These are phyloP conservation scores for Fusarium floridanum DNA, from an alignment of 2,329 filamentous ascomycete genomes.

Conservation along the genomic window DNA sequence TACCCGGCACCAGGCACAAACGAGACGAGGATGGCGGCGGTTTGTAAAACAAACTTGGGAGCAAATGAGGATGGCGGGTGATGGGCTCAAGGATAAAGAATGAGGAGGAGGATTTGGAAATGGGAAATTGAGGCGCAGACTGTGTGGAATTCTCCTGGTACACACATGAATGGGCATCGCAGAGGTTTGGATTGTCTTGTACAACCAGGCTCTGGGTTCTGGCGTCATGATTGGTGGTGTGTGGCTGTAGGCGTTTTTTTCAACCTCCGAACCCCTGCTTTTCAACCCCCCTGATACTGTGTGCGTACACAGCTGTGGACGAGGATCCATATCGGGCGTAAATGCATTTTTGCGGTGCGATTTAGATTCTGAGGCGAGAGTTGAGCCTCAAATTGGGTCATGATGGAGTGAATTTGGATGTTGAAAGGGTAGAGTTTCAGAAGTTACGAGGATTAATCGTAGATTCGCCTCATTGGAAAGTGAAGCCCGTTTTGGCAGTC, in stretches of 20 bases:
- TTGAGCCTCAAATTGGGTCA: slow-evolving; percentile 8
- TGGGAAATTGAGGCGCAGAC: slow-evolving; percentile 14
- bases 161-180: background rate
- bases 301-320: background rate
- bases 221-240: slow-evolving; percentile 32
- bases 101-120: slow-evolving; percentile 9
- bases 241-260: slow-evolving; percentile 33
- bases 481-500: slow-evolving; percentile 3
- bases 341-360: background rate
- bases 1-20: slow-evolving; percentile 25
- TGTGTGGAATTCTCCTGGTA: background rate
- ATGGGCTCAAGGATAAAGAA: slow-evolving; percentile 11
- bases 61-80: slow-evolving; percentile 15
- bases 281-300: slow-evolving; percentile 33
- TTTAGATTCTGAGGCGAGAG: slow-evolving; percentile 11
- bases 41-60: slow-evolving; percentile 11
- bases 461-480: background rate
- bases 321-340: slow-evolving; percentile 7
- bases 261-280: slow-evolving; percentile 17
- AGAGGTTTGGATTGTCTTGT: slow-evolving; percentile 27
- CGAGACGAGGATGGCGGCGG: slow-evolving; percentile 22
- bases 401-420: slow-evolving; percentile 1
- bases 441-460: background rate
- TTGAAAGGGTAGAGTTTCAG: slow-evolving; percentile 11
- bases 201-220: slow-evolving; percentile 27